phyloP scores from a whole-genome alignment of 1,284 basidiomycete genomes.

The Naganishia cerealis region DNA sequence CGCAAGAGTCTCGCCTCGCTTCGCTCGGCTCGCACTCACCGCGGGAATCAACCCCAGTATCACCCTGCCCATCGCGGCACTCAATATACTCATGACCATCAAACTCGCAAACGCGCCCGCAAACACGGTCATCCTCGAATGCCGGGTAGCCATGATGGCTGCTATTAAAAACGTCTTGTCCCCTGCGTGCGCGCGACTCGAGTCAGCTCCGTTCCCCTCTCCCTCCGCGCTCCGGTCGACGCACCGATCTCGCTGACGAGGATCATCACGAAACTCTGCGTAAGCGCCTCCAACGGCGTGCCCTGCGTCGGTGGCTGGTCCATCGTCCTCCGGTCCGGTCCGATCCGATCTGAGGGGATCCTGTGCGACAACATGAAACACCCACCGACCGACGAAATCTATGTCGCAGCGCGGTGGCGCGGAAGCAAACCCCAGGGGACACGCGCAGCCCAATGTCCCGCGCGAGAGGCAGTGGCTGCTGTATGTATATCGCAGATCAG shows the following conservation, averaged over 20 bases:
- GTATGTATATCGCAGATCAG: too few relatives aligned
- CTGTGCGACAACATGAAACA: too few relatives aligned
- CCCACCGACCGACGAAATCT: too few relatives aligned
- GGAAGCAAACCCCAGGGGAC: too few relatives aligned
- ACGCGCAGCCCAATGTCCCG: too few relatives aligned
- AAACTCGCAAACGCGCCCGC: conserved; percentile 84
- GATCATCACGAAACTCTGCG: conserved; percentile 81
- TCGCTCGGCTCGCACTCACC: conserved; percentile 39
- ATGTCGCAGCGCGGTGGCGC: too few relatives aligned
- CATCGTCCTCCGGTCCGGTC: background rate
- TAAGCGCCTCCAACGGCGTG: conserved; percentile 57
- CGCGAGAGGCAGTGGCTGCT: too few relatives aligned
- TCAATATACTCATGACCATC: conserved; percentile 87
- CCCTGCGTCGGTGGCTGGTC: conserved; percentile 8
- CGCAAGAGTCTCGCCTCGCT: too few relatives aligned
- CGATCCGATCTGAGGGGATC: too few relatives aligned
- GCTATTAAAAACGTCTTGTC: conserved; percentile 98
- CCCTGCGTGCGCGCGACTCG: conserved; percentile 58
- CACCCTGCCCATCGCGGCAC: conserved; percentile 80
- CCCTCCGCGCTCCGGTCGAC: conserved; percentile 1
- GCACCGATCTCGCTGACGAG: conserved; percentile 74
- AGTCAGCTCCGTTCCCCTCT: background rate
- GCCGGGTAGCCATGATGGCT: conserved; percentile 94
- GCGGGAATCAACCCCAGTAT: conserved; percentile 79
- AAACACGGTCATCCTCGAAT: conserved; percentile 82